Percentiles rank a stretch among this genome's conserved stretches.
Conservation (phyloP, 2,329 filamentous ascomycete species). For the Cladosporium cucumerinum region DNA sequence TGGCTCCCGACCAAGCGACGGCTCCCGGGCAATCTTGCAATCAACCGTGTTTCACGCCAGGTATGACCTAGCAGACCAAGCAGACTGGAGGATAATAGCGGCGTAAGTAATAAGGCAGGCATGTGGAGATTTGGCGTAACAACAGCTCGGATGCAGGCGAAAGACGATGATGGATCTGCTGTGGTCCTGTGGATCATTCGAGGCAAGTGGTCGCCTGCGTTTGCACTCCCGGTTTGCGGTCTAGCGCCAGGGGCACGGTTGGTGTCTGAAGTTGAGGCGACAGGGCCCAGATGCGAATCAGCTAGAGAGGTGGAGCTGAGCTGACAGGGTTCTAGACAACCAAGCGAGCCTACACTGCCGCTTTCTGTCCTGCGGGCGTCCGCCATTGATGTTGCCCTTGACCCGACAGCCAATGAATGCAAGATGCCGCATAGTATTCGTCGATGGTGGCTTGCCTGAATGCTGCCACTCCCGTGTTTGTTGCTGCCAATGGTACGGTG, state of each 20-base stretch:
- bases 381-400: neutral
- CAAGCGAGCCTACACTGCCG: conserved; percentile 3
- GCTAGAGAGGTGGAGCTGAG: conserved; percentile 4
- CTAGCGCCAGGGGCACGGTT: conserved; percentile 15
- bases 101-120: neutral
- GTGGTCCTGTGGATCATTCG: neutral
- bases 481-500: neutral
- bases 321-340: neutral
- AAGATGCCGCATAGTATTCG: neutral
- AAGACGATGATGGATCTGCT: neutral
- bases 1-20: neutral
- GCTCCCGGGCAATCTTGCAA: neutral
- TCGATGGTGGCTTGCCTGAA: conserved; percentile 1
- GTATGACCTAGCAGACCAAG: neutral
- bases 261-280: neutral
- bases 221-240: conserved; percentile 1
- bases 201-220: neutral
- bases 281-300: conserved; percentile 11
- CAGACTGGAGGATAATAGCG: conserved; percentile 1
- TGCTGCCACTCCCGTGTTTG: conserved; percentile 11
- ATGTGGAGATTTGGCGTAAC: conserved; percentile 14
- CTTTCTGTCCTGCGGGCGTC: neutral
- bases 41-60: conserved; percentile 5
- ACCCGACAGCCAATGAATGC: neutral
- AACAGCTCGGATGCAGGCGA: conserved; percentile 7